phyloP scores from a whole-genome alignment of 192 early-diverging fungal species.

The Spizellomyces punctatus region DNA sequence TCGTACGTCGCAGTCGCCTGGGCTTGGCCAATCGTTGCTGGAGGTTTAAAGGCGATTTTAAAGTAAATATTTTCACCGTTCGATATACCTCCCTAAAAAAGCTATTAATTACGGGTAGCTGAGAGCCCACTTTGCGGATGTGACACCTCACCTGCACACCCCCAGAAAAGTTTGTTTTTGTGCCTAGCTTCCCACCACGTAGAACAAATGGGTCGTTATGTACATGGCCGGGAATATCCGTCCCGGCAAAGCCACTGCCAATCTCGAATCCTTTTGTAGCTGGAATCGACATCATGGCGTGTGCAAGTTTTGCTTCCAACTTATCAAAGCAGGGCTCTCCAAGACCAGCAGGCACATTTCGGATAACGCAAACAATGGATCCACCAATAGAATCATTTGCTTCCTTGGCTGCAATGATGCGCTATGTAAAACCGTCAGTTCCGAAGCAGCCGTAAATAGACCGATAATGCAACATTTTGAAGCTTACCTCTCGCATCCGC shows the following conservation, averaged over 20 bases:
- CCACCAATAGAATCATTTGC: constrained; percentile 94
- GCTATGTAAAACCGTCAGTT: constrained; percentile 35
- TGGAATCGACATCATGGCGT: constrained; percentile 98
- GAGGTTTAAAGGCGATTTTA: constrained; percentile 96
- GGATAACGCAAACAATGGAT: constrained; percentile 93
- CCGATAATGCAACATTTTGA: background rate
- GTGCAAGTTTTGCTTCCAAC: constrained; percentile 91
- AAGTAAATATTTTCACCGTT: constrained; percentile 98
- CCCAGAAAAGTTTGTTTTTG: constrained; percentile 91
- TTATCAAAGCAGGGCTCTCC: constrained; percentile 99
- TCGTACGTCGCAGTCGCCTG: constrained; percentile 88
- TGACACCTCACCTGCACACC: constrained; percentile 72
- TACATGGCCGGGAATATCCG: constrained; percentile 79
- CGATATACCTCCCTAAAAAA: constrained; percentile 81
- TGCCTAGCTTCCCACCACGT: constrained; percentile 73
- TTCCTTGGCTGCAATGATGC: constrained; percentile 77
- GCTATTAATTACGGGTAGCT: background rate
- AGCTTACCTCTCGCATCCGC: constrained; percentile 76
- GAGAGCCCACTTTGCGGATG: too few species aligned
- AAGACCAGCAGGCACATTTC: constrained; percentile 86
- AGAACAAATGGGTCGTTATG: constrained; percentile 92
- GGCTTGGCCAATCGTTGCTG: constrained; percentile 91
- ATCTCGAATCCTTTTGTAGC: constrained; percentile 99
- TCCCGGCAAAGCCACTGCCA: constrained; percentile 90
- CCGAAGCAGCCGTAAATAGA: background rate